phyloP scores from a whole-genome alignment of 805 yeast species.

The Starmerella stellata region DNA sequence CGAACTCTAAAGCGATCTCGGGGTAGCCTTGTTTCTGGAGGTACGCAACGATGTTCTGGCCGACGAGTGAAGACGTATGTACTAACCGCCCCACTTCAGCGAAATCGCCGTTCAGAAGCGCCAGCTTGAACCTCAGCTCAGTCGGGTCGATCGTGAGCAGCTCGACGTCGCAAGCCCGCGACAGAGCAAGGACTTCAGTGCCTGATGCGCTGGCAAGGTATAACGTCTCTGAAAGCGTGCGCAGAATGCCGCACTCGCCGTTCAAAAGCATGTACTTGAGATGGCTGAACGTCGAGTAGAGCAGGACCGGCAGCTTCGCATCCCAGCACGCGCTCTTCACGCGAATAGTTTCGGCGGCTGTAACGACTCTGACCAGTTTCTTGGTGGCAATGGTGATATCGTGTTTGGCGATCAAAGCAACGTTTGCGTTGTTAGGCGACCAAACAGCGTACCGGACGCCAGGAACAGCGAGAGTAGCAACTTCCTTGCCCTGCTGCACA shows the following conservation, averaged over 20 bases:
- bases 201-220: conserved; percentile 50
- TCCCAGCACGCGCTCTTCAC: conserved; percentile 97
- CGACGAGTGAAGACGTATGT: conserved; percentile 76
- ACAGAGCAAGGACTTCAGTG: conserved; percentile 57
- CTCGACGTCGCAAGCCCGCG: conserved; percentile 71
- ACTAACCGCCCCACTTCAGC: conserved; percentile 81
- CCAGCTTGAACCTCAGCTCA: conserved; percentile 88
- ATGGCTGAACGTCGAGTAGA: conserved; percentile 89
- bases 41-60: conserved; percentile 91
- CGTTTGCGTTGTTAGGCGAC: conserved; percentile 73
- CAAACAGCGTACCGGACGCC: conserved; percentile 77
- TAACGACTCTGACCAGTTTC: conserved; percentile 55
- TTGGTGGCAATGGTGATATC: conserved; percentile 66
- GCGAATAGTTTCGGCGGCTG: conserved; percentile 90
- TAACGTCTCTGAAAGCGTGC: conserved; percentile 74
- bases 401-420: conserved; percentile 82
- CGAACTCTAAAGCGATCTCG: conserved; percentile 92
- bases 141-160: conserved; percentile 75
- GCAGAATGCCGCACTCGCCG: conserved; percentile 89
- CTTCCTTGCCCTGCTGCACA: conserved; percentile 73
- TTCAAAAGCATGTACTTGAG: conserved; percentile 82
- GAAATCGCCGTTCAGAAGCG: conserved; percentile 75
- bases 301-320: conserved; percentile 61
- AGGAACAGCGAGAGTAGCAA: conserved; percentile 48
- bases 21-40: conserved; percentile 91